These are phyloP conservation scores for Fusarium setosum DNA, from an alignment of 2,329 filamentous ascomycete species.

Conservation along the genomic window DNA sequence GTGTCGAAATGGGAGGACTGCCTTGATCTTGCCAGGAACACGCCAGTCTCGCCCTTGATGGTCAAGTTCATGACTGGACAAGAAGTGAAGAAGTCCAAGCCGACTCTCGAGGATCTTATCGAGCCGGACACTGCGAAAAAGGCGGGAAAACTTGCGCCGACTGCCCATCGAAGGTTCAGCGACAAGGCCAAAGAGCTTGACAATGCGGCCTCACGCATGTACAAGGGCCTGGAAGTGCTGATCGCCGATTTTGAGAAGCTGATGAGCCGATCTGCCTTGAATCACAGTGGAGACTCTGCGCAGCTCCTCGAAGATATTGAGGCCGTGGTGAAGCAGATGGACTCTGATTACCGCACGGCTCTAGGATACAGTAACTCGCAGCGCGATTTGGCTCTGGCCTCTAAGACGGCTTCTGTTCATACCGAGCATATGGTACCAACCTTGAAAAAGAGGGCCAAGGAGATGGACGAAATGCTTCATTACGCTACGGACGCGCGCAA, in stretches of 20 bases:
- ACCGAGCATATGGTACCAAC: conserved; percentile 71
- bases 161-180: conserved; percentile 69
- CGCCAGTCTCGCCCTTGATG: conserved; percentile 75
- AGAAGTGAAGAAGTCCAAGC: conserved; percentile 58
- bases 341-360: conserved; percentile 84
- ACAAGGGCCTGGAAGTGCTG: conserved; percentile 69
- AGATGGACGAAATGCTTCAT: conserved; percentile 71
- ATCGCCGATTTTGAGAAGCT: conserved; percentile 72
- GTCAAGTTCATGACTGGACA: conserved; percentile 70
- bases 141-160: conserved; percentile 74
- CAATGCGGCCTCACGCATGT: conserved; percentile 68
- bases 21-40: conserved; percentile 70
- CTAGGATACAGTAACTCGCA: conserved; percentile 74
- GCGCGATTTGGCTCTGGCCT: conserved; percentile 69
- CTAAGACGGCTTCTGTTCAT: conserved; percentile 72
- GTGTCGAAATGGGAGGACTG: conserved; percentile 76
- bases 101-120: conserved; percentile 80
- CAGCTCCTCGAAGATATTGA: conserved; percentile 87
- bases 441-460: conserved; percentile 64
- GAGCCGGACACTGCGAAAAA: conserved; percentile 78
- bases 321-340: conserved; percentile 86
- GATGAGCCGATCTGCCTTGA: conserved; percentile 63
- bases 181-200: conserved; percentile 71
- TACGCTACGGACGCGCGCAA: conserved; percentile 76
- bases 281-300: conserved; percentile 71